Evolutionary conservation across 495 filamentous ascomycete genomes (phyloP).

Genomic region (Aspergillus olivimuriae): DNA sequence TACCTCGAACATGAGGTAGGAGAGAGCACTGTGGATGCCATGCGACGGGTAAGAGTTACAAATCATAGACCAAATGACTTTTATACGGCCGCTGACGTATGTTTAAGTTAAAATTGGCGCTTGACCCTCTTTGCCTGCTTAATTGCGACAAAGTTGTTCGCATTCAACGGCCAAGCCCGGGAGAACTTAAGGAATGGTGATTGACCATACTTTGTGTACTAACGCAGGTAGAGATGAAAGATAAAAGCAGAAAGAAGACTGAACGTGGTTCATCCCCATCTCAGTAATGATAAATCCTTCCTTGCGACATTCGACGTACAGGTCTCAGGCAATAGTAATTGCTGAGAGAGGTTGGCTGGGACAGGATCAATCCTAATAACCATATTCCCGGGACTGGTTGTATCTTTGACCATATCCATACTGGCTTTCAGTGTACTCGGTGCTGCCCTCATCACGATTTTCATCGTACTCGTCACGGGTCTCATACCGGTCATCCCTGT

Average conservation of each 20-base stretch:
- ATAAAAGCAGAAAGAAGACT: neutral
- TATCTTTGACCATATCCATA: conserved; percentile 10
- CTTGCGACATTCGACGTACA: too few species aligned
- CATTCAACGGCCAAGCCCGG: conserved; percentile 30
- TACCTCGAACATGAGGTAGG: conserved; percentile 52
- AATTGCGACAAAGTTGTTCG: conserved; percentile 65
- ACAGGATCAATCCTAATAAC: conserved; percentile 9
- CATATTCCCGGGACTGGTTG: conserved; percentile 10
- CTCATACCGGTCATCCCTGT: too few species aligned
- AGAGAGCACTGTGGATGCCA: conserved; percentile 50
- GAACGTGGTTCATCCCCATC: neutral
- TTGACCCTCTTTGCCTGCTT: conserved; percentile 58
- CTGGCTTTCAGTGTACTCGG: conserved; percentile 1
- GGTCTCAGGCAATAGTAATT: too few species aligned
- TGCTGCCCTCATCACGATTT: neutral
- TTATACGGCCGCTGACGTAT: neutral
- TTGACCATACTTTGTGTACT: neutral
- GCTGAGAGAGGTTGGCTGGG: too few species aligned
- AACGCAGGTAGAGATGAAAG: neutral
- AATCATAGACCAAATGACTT: neutral
- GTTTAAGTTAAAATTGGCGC: conserved; percentile 54
- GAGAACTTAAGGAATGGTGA: conserved; percentile 39
- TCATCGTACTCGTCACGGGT: neutral
- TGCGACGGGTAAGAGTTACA: conserved; percentile 49
- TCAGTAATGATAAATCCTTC: too few species aligned